phyloP scores from a whole-genome alignment of 2,329 filamentous ascomycete species.

The Ceratocystis papillata region DNA sequence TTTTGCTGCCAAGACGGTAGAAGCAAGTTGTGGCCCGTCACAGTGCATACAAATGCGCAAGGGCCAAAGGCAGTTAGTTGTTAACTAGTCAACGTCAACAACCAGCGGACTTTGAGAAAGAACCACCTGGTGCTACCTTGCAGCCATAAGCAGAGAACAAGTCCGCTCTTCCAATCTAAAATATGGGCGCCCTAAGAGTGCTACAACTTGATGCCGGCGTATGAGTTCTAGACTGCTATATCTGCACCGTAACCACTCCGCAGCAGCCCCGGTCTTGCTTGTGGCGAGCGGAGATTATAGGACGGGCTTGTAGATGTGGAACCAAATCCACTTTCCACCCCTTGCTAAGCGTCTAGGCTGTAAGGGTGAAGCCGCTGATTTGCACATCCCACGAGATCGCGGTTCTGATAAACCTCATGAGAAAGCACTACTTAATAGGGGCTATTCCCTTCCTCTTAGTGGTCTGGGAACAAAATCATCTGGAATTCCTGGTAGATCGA shows the following conservation, averaged over 20 bases:
- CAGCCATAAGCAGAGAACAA: no score
- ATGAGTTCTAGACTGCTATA: not conserved
- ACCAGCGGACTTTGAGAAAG: not conserved
- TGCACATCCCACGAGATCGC: no score
- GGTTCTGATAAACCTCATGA: no score
- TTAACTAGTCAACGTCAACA: not conserved
- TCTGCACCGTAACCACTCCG: not conserved
- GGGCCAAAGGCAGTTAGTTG: not conserved
- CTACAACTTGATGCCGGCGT: not conserved
- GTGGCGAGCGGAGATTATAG: not conserved
- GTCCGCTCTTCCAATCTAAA: no score
- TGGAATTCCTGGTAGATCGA: not conserved
- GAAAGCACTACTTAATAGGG: no score
- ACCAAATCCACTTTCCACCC: constrained; percentile 4
- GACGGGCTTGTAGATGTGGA: not conserved
- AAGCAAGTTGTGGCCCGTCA: not conserved
- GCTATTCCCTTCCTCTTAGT: no score
- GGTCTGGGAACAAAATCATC: no score
- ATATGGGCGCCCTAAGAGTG: no score
- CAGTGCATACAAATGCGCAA: not conserved
- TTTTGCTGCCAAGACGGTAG: not conserved
- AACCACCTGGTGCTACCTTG: no score
- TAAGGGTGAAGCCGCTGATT: no score
- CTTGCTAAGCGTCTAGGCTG: not conserved
- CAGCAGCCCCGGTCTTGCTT: not conserved